Evolutionary conservation across 1,139 yeast species (phyloP).

Genomic region (Candida smagusa): DNA sequence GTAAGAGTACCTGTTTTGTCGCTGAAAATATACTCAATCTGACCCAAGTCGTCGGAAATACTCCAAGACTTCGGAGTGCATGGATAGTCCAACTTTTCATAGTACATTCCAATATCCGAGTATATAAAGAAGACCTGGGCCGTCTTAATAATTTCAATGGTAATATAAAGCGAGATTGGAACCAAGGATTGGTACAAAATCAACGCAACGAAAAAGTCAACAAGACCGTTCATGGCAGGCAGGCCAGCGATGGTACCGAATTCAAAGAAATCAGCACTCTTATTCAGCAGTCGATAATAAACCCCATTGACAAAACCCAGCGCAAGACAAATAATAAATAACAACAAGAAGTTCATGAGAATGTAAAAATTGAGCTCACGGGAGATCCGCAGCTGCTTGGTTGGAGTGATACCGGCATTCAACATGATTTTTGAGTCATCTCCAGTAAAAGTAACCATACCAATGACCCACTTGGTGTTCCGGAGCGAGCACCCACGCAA

Average conservation of each 20-base stretch:
- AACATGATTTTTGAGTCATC: constrained; percentile 55
- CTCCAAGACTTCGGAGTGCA: constrained; percentile 64
- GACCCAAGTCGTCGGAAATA: constrained; percentile 64
- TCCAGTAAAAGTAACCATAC: constrained; percentile 53
- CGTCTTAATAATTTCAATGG: constrained; percentile 58
- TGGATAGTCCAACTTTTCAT: constrained; percentile 50
- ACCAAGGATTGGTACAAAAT: constrained; percentile 57
- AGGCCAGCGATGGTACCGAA: constrained; percentile 50
- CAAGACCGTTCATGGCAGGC: constrained; percentile 50
- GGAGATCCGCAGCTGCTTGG: constrained; percentile 53
- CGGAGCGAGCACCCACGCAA: constrained; percentile 52
- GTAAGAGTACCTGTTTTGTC: constrained; percentile 63
- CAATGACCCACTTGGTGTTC: constrained; percentile 55
- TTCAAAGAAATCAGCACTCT: constrained; percentile 45
- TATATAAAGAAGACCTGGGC: constrained; percentile 57
- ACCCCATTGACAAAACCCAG: constrained; percentile 53
- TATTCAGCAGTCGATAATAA: constrained; percentile 31
- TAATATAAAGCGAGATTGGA: constrained; percentile 57
- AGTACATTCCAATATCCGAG: constrained; percentile 52
- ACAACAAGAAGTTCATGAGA: constrained; percentile 41
- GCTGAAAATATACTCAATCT: constrained; percentile 58
- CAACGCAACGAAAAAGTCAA: constrained; percentile 49
- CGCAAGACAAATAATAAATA: constrained; percentile 50
- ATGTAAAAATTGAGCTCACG: constrained; percentile 51
- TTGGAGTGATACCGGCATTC: constrained; percentile 56